Evolutionary conservation across 805 yeast species (phyloP).

Genomic region (Candida pseudoglaebosa): DNA sequence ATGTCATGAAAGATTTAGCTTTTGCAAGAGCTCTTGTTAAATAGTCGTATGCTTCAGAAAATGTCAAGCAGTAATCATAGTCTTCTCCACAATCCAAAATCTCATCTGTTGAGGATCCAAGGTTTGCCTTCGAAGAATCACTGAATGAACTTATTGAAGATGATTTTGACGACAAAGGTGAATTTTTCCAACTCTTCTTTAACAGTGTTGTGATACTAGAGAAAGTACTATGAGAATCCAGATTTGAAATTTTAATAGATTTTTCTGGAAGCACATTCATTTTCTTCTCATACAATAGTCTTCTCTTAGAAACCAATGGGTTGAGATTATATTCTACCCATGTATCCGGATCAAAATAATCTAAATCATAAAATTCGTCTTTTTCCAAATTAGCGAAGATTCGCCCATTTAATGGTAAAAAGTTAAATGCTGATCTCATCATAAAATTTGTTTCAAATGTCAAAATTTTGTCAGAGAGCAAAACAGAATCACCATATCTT

Average conservation of each 20-base stretch:
- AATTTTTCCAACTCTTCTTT: conserved; percentile 3
- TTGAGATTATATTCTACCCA: conserved; percentile 77
- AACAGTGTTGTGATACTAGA: not conserved
- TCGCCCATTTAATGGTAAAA: conserved; percentile 71
- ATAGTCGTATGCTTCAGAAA: conserved; percentile 62
- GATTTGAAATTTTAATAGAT: not conserved
- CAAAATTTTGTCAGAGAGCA: conserved; percentile 67
- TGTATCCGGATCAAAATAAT: conserved; percentile 72
- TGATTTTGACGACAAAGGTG: not conserved
- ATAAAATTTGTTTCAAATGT: conserved; percentile 81
- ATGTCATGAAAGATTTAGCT: conserved; percentile 54
- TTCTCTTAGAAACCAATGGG: conserved; percentile 58
- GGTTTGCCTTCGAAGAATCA: not conserved
- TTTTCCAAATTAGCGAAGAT: conserved; percentile 65
- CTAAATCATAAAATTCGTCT: conserved; percentile 56
- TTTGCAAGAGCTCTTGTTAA: conserved; percentile 55
- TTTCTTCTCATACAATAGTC: conserved; percentile 27
- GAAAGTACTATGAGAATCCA: conserved; percentile 2
- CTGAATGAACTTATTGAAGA: not conserved
- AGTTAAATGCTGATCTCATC: conserved; percentile 81
- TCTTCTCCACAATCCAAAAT: conserved; percentile 7
- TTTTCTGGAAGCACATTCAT: not conserved
- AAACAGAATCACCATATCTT: conserved; percentile 74
- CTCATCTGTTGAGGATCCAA: conserved; percentile 1
- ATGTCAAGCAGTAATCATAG: conserved; percentile 27